phyloP scores from a whole-genome alignment of 2,329 filamentous ascomycete species.

The Fusarium stilboides region DNA sequence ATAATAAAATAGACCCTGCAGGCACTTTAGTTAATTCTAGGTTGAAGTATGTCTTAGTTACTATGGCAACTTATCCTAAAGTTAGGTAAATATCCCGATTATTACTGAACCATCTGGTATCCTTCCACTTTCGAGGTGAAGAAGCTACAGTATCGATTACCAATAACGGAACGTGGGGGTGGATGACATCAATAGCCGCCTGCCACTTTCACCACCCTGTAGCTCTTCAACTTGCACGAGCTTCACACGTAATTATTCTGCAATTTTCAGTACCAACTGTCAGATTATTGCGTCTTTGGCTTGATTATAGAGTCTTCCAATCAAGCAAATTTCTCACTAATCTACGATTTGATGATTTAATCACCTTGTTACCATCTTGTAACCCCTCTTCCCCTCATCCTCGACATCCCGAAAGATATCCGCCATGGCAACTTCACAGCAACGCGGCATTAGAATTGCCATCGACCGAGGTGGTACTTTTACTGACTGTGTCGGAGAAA shows the following conservation, averaged over 20 bases:
- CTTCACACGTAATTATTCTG: constrained; percentile 15
- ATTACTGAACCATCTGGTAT: no score
- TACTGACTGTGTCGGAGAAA: constrained; percentile 91
- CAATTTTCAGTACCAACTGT: not conserved
- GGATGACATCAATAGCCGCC: constrained; percentile 36
- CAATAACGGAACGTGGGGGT: constrained; percentile 42
- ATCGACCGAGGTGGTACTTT: constrained; percentile 90
- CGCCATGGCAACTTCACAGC: constrained; percentile 56
- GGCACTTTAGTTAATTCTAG: no score
- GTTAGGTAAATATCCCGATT: no score
- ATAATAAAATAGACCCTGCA: no score
- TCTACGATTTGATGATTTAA: not conserved
- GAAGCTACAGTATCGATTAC: constrained; percentile 26
- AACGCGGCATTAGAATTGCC: constrained; percentile 79
- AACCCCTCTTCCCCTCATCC: constrained; percentile 32
- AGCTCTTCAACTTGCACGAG: constrained; percentile 23
- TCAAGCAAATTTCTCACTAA: not conserved
- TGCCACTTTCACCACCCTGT: constrained; percentile 4
- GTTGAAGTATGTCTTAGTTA: no score
- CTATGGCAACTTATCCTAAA: no score
- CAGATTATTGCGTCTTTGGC: not conserved
- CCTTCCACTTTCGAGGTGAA: constrained; percentile 2
- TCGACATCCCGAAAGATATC: constrained; percentile 16
- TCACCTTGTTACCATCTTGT: not conserved
- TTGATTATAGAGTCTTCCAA: not conserved